phyloP scores from a whole-genome alignment of 1,284 basidiomycete species.

The Melampsora americana region DNA sequence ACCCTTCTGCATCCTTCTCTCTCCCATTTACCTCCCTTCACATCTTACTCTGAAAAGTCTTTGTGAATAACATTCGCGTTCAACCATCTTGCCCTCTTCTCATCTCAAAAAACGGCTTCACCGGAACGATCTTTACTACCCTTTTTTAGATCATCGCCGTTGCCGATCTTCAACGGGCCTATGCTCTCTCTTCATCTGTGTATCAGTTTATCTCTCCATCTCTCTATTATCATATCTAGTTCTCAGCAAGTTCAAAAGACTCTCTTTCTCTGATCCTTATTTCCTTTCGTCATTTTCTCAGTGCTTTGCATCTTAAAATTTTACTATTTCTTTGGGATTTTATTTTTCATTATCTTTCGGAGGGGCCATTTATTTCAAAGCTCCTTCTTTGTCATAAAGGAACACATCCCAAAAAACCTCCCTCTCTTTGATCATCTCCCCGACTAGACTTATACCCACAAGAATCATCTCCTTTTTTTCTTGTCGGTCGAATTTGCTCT shows the following conservation, averaged over 20 bases:
- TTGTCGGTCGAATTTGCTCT: conserved; percentile 4
- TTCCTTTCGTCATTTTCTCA: not conserved
- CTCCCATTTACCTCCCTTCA: conserved; percentile 37
- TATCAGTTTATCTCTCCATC: not conserved
- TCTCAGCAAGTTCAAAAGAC: not conserved
- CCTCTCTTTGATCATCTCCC: not conserved
- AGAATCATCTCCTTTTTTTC: not conserved
- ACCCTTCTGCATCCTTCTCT: conserved; percentile 42
- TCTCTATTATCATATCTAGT: conserved; percentile 2
- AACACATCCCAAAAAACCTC: not conserved
- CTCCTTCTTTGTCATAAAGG: not conserved
- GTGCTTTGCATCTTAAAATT: not conserved
- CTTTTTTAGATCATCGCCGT: conserved; percentile 4
- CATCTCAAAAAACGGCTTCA: conserved; percentile 7
- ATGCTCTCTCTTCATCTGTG: not conserved
- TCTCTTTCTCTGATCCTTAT: not conserved
- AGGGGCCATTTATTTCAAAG: not conserved
- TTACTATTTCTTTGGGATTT: not conserved
- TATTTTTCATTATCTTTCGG: not conserved
- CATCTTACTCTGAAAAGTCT: conserved; percentile 1
- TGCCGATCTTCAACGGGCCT: conserved; percentile 13
- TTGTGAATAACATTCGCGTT: conserved; percentile 8
- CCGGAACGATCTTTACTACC: not conserved
- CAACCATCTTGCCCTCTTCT: conserved; percentile 15
- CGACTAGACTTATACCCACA: not conserved